phyloP scores from a whole-genome alignment of 2,329 filamentous ascomycete species.

The Curvularia lunata region DNA sequence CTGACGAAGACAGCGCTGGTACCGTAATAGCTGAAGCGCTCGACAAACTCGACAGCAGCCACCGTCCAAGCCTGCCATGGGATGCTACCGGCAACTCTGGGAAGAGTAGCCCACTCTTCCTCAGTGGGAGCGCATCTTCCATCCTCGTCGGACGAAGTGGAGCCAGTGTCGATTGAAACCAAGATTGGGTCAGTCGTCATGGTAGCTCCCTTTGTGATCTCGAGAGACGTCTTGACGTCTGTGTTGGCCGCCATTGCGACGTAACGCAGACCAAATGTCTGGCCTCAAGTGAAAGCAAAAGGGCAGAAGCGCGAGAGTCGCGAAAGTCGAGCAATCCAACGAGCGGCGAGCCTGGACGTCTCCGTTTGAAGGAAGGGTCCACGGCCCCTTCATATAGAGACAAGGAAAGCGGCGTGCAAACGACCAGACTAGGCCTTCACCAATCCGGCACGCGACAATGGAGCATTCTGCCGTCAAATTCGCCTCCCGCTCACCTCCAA shows the following conservation, averaged over 20 bases:
- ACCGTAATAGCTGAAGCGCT: constrained; percentile 49
- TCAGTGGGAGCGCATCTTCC: constrained; percentile 41
- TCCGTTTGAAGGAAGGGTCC: constrained; percentile 10
- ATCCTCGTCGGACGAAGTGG: constrained; percentile 30
- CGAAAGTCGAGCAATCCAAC: constrained; percentile 6
- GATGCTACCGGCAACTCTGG: constrained; percentile 44
- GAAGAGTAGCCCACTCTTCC: constrained; percentile 47
- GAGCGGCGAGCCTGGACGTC: constrained; percentile 18
- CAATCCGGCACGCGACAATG: constrained; percentile 21
- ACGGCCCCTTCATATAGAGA: constrained; percentile 26
- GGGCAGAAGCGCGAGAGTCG: constrained; percentile 1
- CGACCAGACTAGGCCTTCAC: constrained; percentile 21
- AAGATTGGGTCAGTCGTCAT: constrained; percentile 35
- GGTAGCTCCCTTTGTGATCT: constrained; percentile 41
- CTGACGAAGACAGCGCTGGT: constrained; percentile 43
- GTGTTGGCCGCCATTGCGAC: constrained; percentile 30
- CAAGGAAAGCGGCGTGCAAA: constrained; percentile 14
- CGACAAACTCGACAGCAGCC: constrained; percentile 45
- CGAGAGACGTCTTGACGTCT: constrained; percentile 39
- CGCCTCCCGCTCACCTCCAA: constrained; percentile 13
- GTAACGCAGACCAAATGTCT: constrained; percentile 3
- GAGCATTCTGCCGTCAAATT: constrained; percentile 8
- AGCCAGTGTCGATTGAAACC: constrained; percentile 33
- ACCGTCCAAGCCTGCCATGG: constrained; percentile 48
- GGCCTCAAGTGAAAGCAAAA: constrained; percentile 2